Evolutionary conservation across 2,329 filamentous ascomycete species (phyloP).

Genomic region (Dactylellina drechsleri): DNA sequence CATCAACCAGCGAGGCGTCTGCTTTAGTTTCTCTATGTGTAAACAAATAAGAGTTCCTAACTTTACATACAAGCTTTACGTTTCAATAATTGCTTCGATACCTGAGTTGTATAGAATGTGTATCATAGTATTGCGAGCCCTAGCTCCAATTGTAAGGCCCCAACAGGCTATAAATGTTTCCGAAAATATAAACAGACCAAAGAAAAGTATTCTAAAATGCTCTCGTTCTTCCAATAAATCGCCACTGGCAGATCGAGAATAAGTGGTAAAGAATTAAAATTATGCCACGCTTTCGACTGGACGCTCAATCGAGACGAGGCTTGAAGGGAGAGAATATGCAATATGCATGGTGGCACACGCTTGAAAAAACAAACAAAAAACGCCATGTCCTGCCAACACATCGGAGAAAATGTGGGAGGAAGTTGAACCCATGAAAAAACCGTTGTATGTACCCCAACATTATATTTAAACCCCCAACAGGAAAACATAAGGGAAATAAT

Average conservation of each 20-base stretch:
- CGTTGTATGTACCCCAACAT: conserved; percentile 41
- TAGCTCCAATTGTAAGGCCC: no score
- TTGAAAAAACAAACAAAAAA: conserved; percentile 43
- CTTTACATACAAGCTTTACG: no score
- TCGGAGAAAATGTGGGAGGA: conserved; percentile 14
- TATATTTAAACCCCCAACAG: conserved; percentile 21
- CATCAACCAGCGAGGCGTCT: no score
- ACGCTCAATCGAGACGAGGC: conserved; percentile 21
- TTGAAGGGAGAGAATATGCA: conserved; percentile 7
- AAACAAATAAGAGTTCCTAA: no score
- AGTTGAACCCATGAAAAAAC: conserved; percentile 18
- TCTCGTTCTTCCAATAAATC: conserved; percentile 1
- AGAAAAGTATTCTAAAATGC: conserved; percentile 10
- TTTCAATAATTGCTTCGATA: no score
- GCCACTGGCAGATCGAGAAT: neutral
- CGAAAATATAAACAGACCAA: neutral
- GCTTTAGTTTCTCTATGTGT: no score
- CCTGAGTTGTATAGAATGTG: no score
- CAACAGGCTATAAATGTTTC: no score
- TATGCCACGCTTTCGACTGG: conserved; percentile 29
- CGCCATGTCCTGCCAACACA: conserved; percentile 46
- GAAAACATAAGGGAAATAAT: conserved; percentile 3
- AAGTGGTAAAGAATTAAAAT: conserved; percentile 44
- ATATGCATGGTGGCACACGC: conserved; percentile 10
- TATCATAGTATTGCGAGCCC: no score